A percentile compares a stretch with the other conserved stretches of the same genome.
phyloP scores from a whole-genome alignment of 2,329 filamentous ascomycete genomes.

The Blumeria graminis region DNA sequence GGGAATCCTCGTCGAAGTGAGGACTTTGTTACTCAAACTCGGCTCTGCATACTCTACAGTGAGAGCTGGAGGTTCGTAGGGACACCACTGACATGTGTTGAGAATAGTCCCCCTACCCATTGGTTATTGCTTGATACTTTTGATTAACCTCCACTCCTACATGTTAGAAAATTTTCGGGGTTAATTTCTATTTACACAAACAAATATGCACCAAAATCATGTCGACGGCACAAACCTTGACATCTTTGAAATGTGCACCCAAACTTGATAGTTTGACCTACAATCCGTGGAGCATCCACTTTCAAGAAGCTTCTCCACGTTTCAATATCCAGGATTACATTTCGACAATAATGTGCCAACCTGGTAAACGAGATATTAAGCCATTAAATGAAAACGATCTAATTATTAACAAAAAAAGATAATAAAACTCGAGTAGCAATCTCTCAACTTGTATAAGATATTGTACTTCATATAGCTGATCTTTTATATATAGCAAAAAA shows the following conservation, averaged over 20 bases:
- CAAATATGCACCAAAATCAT: not conserved
- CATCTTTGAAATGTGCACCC: not conserved
- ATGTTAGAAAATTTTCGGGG: not conserved
- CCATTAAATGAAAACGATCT: not conserved
- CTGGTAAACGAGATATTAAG: not conserved
- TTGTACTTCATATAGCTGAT: not conserved
- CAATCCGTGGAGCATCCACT: not conserved
- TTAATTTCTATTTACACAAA: not conserved
- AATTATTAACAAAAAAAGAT: not conserved
- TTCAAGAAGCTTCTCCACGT: not conserved
- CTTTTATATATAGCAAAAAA: not conserved
- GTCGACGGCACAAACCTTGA: not conserved
- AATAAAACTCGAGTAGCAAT: not conserved
- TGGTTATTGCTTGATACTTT: not conserved
- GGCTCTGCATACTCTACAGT: no score
- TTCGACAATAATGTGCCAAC: not conserved
- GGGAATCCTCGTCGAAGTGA: no score
- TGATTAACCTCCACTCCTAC: not conserved
- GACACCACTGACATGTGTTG: no score
- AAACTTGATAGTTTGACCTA: not conserved
- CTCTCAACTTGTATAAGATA: not conserved
- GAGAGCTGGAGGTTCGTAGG: no score
- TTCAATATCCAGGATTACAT: not conserved
- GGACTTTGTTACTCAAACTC: no score
- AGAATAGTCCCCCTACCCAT: no score